Percentiles rank a stretch among this genome's conserved stretches.
phyloP scores from a whole-genome alignment of 768 basidiomycete genomes.

The Lactarius pseudohatsudake region DNA sequence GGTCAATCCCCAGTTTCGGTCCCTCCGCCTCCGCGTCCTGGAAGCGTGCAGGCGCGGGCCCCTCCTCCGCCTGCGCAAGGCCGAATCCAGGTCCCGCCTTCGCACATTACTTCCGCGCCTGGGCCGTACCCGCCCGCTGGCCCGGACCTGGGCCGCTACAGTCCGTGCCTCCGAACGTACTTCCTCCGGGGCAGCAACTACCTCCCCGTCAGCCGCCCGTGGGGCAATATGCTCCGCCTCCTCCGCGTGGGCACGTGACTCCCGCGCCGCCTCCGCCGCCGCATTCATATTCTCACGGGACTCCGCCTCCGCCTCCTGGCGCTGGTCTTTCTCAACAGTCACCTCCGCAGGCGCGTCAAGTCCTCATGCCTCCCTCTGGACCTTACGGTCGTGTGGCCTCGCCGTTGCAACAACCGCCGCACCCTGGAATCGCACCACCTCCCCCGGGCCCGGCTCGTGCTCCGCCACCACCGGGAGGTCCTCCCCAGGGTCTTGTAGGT shows the following conservation, averaged over 20 bases:
- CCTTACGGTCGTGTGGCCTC: slow-evolving; percentile 33
- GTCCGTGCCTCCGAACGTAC: slow-evolving; percentile 14
- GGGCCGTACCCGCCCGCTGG: slow-evolving; percentile 22
- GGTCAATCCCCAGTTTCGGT: slow-evolving; percentile 43
- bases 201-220: slow-evolving; percentile 43
- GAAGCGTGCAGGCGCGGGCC: slow-evolving; percentile 45
- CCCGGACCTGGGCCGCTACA: neutral
- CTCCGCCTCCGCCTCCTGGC: slow-evolving; percentile 44
- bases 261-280: slow-evolving; percentile 30
- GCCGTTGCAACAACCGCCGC: slow-evolving; percentile 20
- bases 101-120: neutral
- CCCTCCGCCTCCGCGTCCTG: slow-evolving; percentile 61
- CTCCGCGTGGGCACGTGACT: slow-evolving; percentile 33
- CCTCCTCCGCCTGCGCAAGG: slow-evolving; percentile 23
- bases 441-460: slow-evolving; percentile 32
- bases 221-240: slow-evolving; percentile 31
- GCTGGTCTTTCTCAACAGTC: slow-evolving; percentile 34
- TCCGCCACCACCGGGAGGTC: slow-evolving; percentile 35
- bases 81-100: slow-evolving; percentile 18
- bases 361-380: slow-evolving; percentile 26
- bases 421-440: slow-evolving; percentile 19
- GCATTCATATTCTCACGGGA: slow-evolving; percentile 38
- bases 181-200: slow-evolving; percentile 24
- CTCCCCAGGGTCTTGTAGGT: slow-evolving; percentile 11
- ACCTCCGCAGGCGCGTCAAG: slow-evolving; percentile 34